phyloP scores from a whole-genome alignment of 352 stramenopile species.

The Pythium dissimile region DNA sequence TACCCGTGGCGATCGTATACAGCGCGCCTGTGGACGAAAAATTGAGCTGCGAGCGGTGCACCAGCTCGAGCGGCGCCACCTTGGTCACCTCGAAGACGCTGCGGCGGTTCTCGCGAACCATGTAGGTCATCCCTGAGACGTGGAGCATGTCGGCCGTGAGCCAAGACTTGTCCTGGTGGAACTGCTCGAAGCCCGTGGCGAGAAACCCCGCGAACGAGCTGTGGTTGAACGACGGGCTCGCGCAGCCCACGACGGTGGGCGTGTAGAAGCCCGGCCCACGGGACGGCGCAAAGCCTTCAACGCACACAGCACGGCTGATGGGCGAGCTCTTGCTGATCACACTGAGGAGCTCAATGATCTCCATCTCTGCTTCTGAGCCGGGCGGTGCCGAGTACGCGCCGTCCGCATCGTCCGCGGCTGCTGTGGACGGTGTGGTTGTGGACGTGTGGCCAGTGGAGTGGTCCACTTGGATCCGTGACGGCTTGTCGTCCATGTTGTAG shows the following conservation, averaged over 20 bases:
- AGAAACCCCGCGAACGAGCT: constrained; percentile 20
- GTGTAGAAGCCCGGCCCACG: constrained; percentile 15
- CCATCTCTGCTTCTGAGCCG: constrained; percentile 15
- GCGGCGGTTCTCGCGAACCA: constrained; percentile 26
- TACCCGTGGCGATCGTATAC: constrained; percentile 19
- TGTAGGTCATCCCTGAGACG: constrained; percentile 26
- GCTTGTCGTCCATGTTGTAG: constrained; percentile 26
- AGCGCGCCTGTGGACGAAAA: constrained; percentile 26
- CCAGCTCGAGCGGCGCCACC: neutral
- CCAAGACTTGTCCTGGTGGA: constrained; percentile 27
- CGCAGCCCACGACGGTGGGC: constrained; percentile 19
- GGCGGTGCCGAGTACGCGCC: constrained; percentile 10
- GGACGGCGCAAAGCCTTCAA: constrained; percentile 16
- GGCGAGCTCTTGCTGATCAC: constrained; percentile 24
- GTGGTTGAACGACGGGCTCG: constrained; percentile 17
- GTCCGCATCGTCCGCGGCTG: too few relatives aligned
- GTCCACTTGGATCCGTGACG: constrained; percentile 7
- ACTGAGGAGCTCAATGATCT: constrained; percentile 23
- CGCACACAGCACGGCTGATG: constrained; percentile 16
- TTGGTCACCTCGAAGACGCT: constrained; percentile 12
- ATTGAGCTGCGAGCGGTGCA: constrained; percentile 23
- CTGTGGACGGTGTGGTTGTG: too few relatives aligned
- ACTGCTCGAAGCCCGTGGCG: constrained; percentile 15
- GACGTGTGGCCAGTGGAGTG: neutral
- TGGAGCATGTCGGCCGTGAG: constrained; percentile 23